Evolutionary conservation across 1,284 basidiomycete species (phyloP), one percentile per base, ranked within the genome.

Genomic region (Boletus sp.): DNA sequence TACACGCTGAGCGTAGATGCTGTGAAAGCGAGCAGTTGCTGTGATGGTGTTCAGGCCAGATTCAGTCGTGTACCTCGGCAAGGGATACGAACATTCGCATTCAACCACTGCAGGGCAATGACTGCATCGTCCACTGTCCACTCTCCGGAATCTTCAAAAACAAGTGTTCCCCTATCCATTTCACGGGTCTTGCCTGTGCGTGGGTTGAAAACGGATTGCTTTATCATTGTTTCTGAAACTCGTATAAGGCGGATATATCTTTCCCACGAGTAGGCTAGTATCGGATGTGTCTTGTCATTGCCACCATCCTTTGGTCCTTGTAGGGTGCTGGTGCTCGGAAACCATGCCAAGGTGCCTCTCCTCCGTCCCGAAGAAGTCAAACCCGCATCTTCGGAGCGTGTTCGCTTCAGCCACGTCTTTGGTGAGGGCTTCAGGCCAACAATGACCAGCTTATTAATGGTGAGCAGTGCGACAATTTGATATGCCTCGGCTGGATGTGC

Each of bases 401-500:
- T 73, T 46, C 78, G 80, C 56, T 93, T 84, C 62, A 90, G 90
- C 93, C 94, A 98, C 0, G 95, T 99, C 59, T 90, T 84, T 3
- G 96, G 89, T 0, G 81, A 78, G 1, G 96, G 96, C 61, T 93
- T 94, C 55, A 99, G 68, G 2, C 93, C 94, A 3, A 98, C 91
- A 32, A 99, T 78, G 4, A 99, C 91, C 13, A 99, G 72, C 63
- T 99, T 99, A 20, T 84, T 78, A 0, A 91, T 84, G 0, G 95
- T 97, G 33, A 99, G 75, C 41, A 99, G 69, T 0, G 94, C 94
- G 25, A 93, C 77, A 27, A 98, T 74, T 41, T 88, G 80, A 61
- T 94, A 90, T n/a, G 72, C 60, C 63, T 99, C 95, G 0, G 89
- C 90, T 0, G 82, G 64, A 71, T 97, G 91, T 2, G 81, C 71